phyloP scores from a whole-genome alignment of 768 basidiomycete species.

The Mycena belliarum region DNA sequence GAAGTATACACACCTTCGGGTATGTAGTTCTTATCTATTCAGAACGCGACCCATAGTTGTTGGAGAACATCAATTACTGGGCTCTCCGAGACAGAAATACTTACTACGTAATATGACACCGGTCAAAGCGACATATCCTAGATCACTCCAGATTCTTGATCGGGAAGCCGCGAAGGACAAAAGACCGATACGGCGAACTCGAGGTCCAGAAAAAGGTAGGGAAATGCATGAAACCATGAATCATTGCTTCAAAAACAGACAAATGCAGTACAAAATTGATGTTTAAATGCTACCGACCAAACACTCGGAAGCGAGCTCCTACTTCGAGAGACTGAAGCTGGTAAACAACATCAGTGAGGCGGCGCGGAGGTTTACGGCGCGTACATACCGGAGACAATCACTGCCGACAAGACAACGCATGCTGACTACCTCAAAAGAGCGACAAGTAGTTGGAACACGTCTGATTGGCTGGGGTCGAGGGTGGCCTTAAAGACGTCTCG shows the following conservation, averaged over 20 bases:
- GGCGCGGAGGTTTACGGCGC: background rate
- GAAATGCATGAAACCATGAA: no score
- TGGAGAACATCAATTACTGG: no score
- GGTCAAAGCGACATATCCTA: no score
- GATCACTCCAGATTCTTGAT: background rate
- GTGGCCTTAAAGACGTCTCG: background rate
- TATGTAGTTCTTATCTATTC: no score
- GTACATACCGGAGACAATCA: background rate
- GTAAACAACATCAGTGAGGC: background rate
- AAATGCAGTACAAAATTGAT: background rate
- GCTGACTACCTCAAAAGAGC: constrained; percentile 16
- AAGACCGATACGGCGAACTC: no score
- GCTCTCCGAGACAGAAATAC: no score
- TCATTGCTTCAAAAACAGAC: background rate
- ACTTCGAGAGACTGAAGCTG: background rate
- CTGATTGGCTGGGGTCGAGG: background rate
- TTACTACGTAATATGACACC: no score
- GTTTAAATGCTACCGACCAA: background rate
- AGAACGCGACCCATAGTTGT: no score
- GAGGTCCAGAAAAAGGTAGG: no score
- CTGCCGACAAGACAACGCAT: background rate
- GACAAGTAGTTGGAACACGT: constrained; percentile 9
- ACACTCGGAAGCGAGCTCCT: background rate
- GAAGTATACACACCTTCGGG: no score
- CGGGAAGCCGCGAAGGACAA: no score